Conservation (phyloP, 768 basidiomycete species). For the Suillus clintonianus region DNA sequence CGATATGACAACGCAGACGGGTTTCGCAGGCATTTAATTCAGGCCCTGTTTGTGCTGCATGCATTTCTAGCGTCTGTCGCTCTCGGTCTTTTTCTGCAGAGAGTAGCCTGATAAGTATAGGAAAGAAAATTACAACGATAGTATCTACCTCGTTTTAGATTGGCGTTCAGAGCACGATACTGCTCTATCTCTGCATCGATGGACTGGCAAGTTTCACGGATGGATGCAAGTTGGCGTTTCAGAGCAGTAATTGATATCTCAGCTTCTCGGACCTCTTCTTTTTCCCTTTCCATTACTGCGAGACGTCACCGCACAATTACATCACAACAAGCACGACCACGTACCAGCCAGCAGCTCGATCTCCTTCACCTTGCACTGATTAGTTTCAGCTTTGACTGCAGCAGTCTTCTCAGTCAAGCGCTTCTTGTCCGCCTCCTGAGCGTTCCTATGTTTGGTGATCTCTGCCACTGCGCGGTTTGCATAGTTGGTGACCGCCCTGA, state of each 20-base stretch:
- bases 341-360: constrained; percentile 78
- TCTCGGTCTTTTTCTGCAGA: constrained; percentile 69
- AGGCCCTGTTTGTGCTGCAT: constrained; percentile 52
- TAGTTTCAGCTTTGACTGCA: constrained; percentile 67
- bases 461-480: constrained; percentile 69
- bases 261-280: constrained; percentile 71
- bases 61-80: constrained; percentile 50
- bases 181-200: constrained; percentile 76
- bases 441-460: constrained; percentile 66
- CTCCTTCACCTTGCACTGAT: constrained; percentile 75
- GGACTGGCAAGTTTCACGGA: constrained; percentile 58
- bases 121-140: not conserved
- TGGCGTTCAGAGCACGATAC: constrained; percentile 60
- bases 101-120: not conserved
- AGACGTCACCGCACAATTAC: not conserved
- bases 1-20: constrained; percentile 63
- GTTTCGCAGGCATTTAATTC: constrained; percentile 62
- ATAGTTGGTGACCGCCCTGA: constrained; percentile 71
- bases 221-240: constrained; percentile 64
- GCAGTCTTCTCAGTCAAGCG: constrained; percentile 60
- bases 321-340: constrained; percentile 20
- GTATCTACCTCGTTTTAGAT: constrained; percentile 62
- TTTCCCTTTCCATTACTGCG: constrained; percentile 66
- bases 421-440: constrained; percentile 64
- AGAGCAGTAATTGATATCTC: constrained; percentile 61